Base-by-base conservation (phyloP, 495 filamentous ascomycete genomes). In the Aspergillus ostianus region DNA sequence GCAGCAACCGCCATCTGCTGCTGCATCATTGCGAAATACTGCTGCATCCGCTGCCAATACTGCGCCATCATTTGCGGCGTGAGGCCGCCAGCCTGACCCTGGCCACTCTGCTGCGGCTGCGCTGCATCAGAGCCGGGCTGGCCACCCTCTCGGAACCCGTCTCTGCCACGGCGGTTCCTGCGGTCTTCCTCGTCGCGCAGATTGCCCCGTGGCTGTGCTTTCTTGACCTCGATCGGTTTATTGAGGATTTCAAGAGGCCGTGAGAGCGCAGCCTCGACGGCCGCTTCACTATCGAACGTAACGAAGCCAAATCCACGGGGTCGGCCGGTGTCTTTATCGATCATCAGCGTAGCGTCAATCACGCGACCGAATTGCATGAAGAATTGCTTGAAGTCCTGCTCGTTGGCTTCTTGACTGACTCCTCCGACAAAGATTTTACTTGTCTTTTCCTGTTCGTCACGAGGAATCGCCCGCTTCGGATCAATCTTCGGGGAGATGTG, bases 231-330 rank as follows among this genome's bases (percentile, higher is more conserved):
- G 61, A 98, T 98, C 21, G 90, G 85, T 73, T 98, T 98, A 30
- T 92, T 91, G 51, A 93, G 87, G 62, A 98, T 97, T 60, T 91
- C 90, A 9, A 98, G 80, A 44, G 88, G 87, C n/a, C 85, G 82
- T 30, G 85, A 84, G 12, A 98, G 84, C 48, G 92, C 93, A 46
- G 90, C 89, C 59, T 98, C 94, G 27, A 98, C 94, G 49, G 95
- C 95, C 19, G 89, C 89, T 66, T 98, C 94, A 65, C 89, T 93
- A 72, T 98, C 94, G 62, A 98, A 98, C 0, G 94, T 98, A 45
- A 98, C 94, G 67, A 98, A 98, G n/a, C 94, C 94, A 67, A 98
- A 98, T 10, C 94, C 94, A 60, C 94, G 87, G 4, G 94, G 94
- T 21, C 94, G 87, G 32, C 93, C 93, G 8, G 94, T 98, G 68